Evolutionary conservation across 2,329 filamentous ascomycete species (phyloP), one percentile per base, ranked within the genome.

Genomic region (Ascochyta koolunga): DNA sequence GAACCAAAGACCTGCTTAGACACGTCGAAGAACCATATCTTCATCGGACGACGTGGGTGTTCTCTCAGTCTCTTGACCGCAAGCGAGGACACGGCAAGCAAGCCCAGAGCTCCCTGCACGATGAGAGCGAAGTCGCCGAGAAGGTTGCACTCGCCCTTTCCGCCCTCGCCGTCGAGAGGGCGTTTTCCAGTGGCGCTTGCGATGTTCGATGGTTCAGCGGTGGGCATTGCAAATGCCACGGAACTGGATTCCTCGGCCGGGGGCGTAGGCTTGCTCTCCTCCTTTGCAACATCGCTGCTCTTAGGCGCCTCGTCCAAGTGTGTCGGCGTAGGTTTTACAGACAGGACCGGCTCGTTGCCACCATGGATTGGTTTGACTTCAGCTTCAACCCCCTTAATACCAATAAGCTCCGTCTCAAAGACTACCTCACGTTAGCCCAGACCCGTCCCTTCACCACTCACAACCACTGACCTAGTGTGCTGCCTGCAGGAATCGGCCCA

Each of bases 1-100:
- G 92, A 96, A 19, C 95, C 95, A 68, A 98, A 90, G 48, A 99
- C 91, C 80, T 99, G 95, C 80, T 99, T 99, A 27, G 91, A 96
- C 21, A 88, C 95, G 72, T 99, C 95, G 74, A 98, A 99, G 75
- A 90, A 93, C 93, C 95, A 99, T 62, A 99, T 92, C 82, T 96
- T 96, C 69, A 98, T 71, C 1, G 93, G 93, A 50, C 95, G 85
- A 73, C 97, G 93, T 1, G 95, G 93, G 52, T 90, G 84, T 77
- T 99, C 95, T 61, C 90, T 86, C 86, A 89, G 96, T 64, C 95
- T 85, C 80, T 99, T 99, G 80, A 86, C 96, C 7, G 98, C 93
- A 42, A 99, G 83, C 1, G 92, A 90, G 49, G 93, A 80, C 46
- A 98, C 78, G 8, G 95, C 95, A 50, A 97, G 79, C 16, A 83